Evolutionary conservation across 2,329 filamentous ascomycete genomes (phyloP).

Genomic region (Cucurbitaria berberidis): DNA sequence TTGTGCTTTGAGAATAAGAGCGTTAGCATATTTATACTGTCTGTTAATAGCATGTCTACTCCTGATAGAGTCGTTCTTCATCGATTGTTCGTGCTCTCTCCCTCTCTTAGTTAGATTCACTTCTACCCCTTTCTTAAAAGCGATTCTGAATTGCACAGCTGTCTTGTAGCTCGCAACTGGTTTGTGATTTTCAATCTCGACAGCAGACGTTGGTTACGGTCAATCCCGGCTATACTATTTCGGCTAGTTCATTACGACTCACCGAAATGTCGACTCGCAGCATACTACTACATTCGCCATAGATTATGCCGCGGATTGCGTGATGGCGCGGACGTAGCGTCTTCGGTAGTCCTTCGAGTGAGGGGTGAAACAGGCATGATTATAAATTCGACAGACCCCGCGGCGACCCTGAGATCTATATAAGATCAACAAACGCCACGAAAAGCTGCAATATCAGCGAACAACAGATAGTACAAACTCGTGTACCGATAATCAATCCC

Average conservation of each 20-base stretch:
- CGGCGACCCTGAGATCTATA: neutral
- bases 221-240: conserved; percentile 7
- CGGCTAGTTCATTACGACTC: neutral
- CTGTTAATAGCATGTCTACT: neutral
- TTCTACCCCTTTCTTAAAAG: no score
- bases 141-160: no score
- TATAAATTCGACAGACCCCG: neutral
- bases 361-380: neutral
- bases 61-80: neutral
- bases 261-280: conserved; percentile 6
- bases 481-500: neutral
- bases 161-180: no score
- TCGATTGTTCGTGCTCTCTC: neutral
- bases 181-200: neutral
- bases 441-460: neutral
- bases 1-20: no score
- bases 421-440: neutral
- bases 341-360: neutral
- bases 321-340: neutral
- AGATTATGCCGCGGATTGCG: conserved; percentile 8
- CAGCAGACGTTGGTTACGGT: neutral
- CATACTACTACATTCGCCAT: conserved; percentile 8
- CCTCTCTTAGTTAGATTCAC: neutral
- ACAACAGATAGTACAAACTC: neutral
- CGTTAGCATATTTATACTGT: neutral